phyloP scores from a whole-genome alignment of 257 asterid genomes.

The Solanum etuberosum region DNA sequence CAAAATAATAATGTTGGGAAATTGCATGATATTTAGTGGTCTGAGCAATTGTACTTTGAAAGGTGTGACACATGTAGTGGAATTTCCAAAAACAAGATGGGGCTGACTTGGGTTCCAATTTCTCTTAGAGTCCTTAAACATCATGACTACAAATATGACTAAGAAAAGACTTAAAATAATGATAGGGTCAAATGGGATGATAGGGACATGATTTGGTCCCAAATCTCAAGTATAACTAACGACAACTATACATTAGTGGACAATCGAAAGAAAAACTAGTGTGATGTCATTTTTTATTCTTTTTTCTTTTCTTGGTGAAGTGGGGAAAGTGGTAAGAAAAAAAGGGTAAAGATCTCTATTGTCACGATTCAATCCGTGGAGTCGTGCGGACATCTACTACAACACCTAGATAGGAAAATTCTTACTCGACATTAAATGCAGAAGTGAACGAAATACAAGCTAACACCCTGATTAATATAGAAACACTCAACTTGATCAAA shows the following conservation, averaged over 20 bases:
- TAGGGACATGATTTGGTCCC: neutral
- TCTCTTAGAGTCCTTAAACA: neutral
- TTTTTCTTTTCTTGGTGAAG: neutral
- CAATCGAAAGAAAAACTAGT: neutral
- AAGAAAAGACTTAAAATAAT: neutral
- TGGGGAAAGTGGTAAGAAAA: neutral
- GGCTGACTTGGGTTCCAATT: neutral
- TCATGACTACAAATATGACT: neutral
- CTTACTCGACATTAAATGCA: too few relatives aligned
- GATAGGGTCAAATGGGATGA: neutral
- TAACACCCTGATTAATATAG: too few relatives aligned
- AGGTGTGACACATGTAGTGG: neutral
- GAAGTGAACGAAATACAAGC: too few relatives aligned
- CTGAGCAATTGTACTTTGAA: neutral
- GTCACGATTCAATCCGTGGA: too few relatives aligned
- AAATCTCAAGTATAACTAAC: neutral
- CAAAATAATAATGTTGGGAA: neutral
- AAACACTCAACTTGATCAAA: too few relatives aligned
- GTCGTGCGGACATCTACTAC: too few relatives aligned
- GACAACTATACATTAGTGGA: neutral
- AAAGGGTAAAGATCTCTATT: neutral
- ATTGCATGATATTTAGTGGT: neutral
- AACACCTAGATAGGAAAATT: too few relatives aligned
- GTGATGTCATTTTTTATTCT: neutral
- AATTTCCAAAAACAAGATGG: neutral